phyloP scores from a whole-genome alignment of 257 asterid genomes.

The Gentiana straminea region DNA sequence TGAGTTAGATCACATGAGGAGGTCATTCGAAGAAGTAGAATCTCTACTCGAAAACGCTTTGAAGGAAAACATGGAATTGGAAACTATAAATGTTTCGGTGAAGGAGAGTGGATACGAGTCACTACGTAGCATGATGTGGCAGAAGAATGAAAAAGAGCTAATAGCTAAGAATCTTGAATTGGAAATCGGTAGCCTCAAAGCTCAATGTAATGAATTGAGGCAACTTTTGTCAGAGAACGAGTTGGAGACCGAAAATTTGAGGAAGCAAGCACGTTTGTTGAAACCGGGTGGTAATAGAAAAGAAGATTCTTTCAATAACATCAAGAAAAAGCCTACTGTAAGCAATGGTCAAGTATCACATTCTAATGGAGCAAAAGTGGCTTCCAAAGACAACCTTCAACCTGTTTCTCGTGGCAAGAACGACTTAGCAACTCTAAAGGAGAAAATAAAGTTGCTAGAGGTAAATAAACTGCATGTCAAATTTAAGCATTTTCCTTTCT shows the following conservation, averaged over 20 bases:
- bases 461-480: slow-evolving; percentile 27
- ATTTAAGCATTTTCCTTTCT: no score
- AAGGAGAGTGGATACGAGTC: slow-evolving; percentile 49
- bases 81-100: slow-evolving; percentile 33
- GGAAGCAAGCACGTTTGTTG: slow-evolving; percentile 39
- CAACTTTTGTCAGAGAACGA: slow-evolving; percentile 30
- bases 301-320: slow-evolving; percentile 42
- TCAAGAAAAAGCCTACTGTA: slow-evolving; percentile 62
- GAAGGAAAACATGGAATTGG: slow-evolving; percentile 43
- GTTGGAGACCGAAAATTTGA: slow-evolving; percentile 53
- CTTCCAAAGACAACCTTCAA: neutral
- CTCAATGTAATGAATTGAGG: slow-evolving; percentile 41
- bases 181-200: slow-evolving; percentile 52
- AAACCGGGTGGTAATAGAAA: slow-evolving; percentile 45
- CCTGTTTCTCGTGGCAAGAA: slow-evolving; percentile 26
- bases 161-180: slow-evolving; percentile 47
- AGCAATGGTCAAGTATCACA: slow-evolving; percentile 16
- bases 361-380: slow-evolving; percentile 23
- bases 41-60: slow-evolving; percentile 22
- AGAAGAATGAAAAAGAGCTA: slow-evolving; percentile 45
- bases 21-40: slow-evolving; percentile 24
- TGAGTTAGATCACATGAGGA: slow-evolving; percentile 18
- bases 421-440: slow-evolving; percentile 56
- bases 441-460: slow-evolving; percentile 74
- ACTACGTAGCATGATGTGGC: slow-evolving; percentile 38